Conservation (phyloP, 2,329 filamentous ascomycete species). For the Aspergillus flavus region DNA sequence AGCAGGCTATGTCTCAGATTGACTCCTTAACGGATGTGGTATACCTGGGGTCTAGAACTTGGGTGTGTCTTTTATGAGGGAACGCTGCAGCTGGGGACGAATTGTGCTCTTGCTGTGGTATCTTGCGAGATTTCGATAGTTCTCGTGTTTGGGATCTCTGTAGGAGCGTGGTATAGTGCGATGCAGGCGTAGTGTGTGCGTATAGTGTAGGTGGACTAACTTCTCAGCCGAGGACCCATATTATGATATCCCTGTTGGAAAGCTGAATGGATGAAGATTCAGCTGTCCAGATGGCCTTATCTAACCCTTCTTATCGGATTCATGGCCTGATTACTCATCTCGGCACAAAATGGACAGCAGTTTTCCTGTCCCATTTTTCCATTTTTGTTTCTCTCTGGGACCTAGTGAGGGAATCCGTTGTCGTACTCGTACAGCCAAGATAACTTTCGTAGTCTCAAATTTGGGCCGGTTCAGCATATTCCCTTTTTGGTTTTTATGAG, state of each 20-base stretch:
- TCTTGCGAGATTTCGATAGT: background rate
- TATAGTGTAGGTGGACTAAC: too few relatives aligned
- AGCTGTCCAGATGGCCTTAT: too few relatives aligned
- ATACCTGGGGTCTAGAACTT: background rate
- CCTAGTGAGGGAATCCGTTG: too few relatives aligned
- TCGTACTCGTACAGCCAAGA: background rate
- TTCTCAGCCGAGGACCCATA: too few relatives aligned
- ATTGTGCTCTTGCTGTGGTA: background rate
- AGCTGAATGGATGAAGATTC: too few relatives aligned
- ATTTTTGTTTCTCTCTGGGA: background rate
- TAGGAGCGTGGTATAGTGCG: background rate
- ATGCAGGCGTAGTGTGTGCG: background rate
- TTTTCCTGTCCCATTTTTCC: background rate
- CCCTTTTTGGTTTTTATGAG: background rate
- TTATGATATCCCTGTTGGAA: too few relatives aligned
- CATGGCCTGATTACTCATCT: background rate
- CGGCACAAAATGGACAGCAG: background rate
- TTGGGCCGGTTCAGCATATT: background rate
- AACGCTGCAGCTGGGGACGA: too few relatives aligned
- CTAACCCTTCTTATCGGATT: too few relatives aligned
- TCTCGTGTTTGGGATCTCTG: background rate
- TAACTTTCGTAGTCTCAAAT: background rate
- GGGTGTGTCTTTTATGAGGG: too few relatives aligned
- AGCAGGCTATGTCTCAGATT: background rate
- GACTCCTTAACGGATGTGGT: background rate